These are phyloP conservation scores for Nyssa sinensis DNA, from an alignment of 148 eudicot species.

Conservation along the genomic window DNA sequence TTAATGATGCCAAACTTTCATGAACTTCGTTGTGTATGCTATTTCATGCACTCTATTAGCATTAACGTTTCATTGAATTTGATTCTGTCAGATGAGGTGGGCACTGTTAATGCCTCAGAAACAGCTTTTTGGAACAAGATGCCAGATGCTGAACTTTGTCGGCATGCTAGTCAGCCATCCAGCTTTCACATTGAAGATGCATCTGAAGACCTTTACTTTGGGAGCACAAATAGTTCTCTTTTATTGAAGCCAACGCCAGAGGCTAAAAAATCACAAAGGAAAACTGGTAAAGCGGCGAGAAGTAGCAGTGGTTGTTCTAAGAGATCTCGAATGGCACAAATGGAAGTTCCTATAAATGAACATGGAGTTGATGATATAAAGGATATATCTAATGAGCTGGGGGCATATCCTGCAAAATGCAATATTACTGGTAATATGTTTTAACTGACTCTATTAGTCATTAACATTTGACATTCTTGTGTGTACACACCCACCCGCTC, in stretches of 20 bases:
- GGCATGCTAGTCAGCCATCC: slow-evolving; percentile 29
- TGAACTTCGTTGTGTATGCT: not conserved
- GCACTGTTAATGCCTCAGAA: slow-evolving; percentile 29
- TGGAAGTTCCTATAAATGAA: slow-evolving; percentile 37
- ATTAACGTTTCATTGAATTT: not conserved
- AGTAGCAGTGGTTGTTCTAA: slow-evolving; percentile 47
- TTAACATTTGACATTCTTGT: not conserved
- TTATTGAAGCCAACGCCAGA: slow-evolving; percentile 37
- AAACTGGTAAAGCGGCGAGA: slow-evolving; percentile 49
- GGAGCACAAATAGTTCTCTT: slow-evolving; percentile 28
- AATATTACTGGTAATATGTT: slow-evolving; percentile 43
- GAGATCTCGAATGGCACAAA: slow-evolving; percentile 53
- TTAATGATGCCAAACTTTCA: not conserved
- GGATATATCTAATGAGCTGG: slow-evolving; percentile 37
- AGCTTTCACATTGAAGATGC: slow-evolving; percentile 37
- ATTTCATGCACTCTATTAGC: not conserved
- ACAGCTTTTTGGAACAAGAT: slow-evolving; percentile 50
- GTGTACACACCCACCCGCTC: not conserved
- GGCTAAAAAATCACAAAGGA: slow-evolving; percentile 50
- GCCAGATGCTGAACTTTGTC: slow-evolving; percentile 37
- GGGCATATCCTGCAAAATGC: slow-evolving; percentile 34
- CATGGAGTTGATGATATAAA: slow-evolving; percentile 42
- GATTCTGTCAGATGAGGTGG: slow-evolving; percentile 30
- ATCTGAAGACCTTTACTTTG: slow-evolving; percentile 29
- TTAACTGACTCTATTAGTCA: slow-evolving; percentile 1